A percentile compares a stretch with the other conserved stretches of the same genome.
Conservation (phyloP, 768 basidiomycete species). For the Mrakia blollopis region DNA sequence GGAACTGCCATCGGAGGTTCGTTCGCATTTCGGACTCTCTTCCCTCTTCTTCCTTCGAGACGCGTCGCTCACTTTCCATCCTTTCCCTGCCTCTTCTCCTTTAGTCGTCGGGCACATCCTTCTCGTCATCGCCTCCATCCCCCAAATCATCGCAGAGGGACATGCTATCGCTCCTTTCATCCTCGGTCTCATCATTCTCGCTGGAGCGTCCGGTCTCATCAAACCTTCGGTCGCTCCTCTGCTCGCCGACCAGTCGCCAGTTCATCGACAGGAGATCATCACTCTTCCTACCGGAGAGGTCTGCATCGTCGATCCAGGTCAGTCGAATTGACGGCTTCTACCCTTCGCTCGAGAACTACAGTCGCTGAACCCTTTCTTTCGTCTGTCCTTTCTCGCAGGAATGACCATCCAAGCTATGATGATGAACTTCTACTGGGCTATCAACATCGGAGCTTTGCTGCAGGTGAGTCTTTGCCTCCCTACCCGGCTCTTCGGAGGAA, state of each 20-base stretch:
- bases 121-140: constrained; percentile 22
- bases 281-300: constrained; percentile 17
- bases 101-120: neutral
- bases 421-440: constrained; percentile 26
- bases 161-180: constrained; percentile 24
- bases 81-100: neutral
- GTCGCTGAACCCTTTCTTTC: neutral
- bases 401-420: neutral
- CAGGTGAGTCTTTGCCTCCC: neutral
- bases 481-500: too few species aligned
- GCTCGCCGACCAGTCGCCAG: constrained; percentile 44
- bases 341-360: neutral
- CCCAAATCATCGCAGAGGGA: constrained; percentile 7
- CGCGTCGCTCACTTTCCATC: neutral
- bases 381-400: neutral
- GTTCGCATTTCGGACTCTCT: too few species aligned
- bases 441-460: constrained; percentile 36
- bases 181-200: constrained; percentile 23
- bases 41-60: constrained; percentile 36
- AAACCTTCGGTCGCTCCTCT: constrained; percentile 43
- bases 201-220: constrained; percentile 36
- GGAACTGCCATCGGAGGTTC: constrained; percentile 16
- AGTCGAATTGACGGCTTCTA: neutral
- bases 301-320: constrained; percentile 19
- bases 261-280: constrained; percentile 30